Base-by-base conservation (phyloP, 495 filamentous ascomycete species). In the Daldinia loculata region DNA sequence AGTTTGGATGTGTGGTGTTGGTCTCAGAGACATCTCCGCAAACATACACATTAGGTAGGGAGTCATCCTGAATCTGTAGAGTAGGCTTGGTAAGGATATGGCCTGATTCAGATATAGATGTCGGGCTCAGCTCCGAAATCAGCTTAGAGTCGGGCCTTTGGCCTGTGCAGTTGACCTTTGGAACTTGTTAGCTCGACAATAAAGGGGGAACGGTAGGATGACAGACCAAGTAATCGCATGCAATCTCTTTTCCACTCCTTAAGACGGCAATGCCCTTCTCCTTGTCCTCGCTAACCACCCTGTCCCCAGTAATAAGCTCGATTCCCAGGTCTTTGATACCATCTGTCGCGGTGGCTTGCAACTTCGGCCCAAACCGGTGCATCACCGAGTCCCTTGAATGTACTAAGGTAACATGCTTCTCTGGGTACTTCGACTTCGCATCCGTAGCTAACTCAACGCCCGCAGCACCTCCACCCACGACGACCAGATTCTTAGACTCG, bases 11-110 rank as follows among this genome's bases (percentile, higher is more conserved):
- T 9, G 76, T 60, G 1, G 84, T 83, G 15, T 84, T 83, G 0
- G 87, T 87, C 50, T 87, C 84, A 6, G 88, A 87, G 24, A 91
- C 88, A 67, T 91, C 89, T 1, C 89, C 89, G 11, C 88, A 80
- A 0, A 83, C 86, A 63, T 87, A 91, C 2, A 91, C 70, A 52
- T 88, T 80, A 0, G 82, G 75, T 39, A 84, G 79, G n/a, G 79
- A 61, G 5, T 76, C 73, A 70, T 86, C 83, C 1, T 75, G 59
- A 50, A 91, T 80, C 70, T 90, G 89, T 70, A 91, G 76, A 0
- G 87, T 91, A 0, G 84, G 81, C 32, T 82, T 76, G 45, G 89
- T 83, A 7, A 82, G 81, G 70, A 90, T 84, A 51, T 81, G 81
- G 7, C 83, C 80, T 58, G 82, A 84, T n/a, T 80, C 71, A 0